Base-by-base conservation (phyloP, 2,329 filamentous ascomycete species). In the Elsinoe necatrix region DNA sequence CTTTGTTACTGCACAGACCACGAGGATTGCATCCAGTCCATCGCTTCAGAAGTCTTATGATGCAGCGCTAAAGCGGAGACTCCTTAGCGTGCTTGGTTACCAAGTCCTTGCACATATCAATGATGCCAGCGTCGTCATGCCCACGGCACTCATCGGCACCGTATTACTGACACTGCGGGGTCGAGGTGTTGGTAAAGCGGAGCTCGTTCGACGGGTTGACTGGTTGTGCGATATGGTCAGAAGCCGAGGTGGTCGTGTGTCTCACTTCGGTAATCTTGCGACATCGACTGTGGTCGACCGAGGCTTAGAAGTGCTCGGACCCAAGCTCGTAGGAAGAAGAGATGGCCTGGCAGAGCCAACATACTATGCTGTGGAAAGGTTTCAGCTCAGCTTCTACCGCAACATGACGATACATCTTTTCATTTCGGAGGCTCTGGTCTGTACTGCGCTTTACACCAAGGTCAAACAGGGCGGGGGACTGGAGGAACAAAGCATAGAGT, bases 331-430 rank as follows among this genome's bases (percentile, higher is more conserved):
- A 0, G 89, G 91, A 3, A 76, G 85, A 3, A 79, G 95, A 0
- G 80, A 85, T 35, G 89, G 85, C 0, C 74, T 98, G 4, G 86
- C 87, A 0, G 93, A 98, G 68, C 88, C 89, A 16, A 97, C 93
- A 0, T 97, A 89, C 71, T 95, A 89, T 65, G 93, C 93, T 3
- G 90, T 96, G 37, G 93, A 98, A 69, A 82, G 75, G 55, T 98
- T 98, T 75, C 93, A 98, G 68, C 80, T 98, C 8, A 95, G 90
- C 0, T 98, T 98, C 71, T 98, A 98, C 73, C 85, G 93, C 54
- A 98, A 98, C 71, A 97, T 97, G 93, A 96, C 92, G 0, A 98
- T 98, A 60, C 93, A 98, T 68, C 80, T 98, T 4, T 98, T 98
- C 70, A 93, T 98, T 57, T 86, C 89, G 1, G 91, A 97, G 68